Evolutionary conservation across 2,329 filamentous ascomycete genomes (phyloP).

Genomic region (Colletotrichum brevisporum): DNA sequence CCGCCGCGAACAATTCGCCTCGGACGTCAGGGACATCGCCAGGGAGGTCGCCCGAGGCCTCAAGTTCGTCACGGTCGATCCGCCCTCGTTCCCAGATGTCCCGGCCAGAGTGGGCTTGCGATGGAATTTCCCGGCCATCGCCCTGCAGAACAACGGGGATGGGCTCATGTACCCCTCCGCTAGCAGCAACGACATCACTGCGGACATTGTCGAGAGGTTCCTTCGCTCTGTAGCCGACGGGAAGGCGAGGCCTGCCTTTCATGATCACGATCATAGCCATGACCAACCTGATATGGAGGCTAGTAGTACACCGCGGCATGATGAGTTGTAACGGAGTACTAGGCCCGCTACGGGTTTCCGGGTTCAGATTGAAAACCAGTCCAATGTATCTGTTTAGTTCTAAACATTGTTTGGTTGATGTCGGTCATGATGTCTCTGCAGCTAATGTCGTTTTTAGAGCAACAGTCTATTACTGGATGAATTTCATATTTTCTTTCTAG

Average conservation of each 20-base stretch:
- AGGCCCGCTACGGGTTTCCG: not conserved
- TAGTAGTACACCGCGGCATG: not conserved
- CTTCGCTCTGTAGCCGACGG: not conserved
- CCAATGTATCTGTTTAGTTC: too few species aligned
- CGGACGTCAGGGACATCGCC: constrained; percentile 54
- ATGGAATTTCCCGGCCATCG: constrained; percentile 36
- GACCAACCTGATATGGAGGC: not conserved
- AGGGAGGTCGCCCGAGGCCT: constrained; percentile 62
- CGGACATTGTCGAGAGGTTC: constrained; percentile 27
- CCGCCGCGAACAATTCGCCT: constrained; percentile 53
- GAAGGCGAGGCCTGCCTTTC: not conserved
- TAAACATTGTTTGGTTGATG: too few species aligned
- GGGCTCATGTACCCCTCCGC: constrained; percentile 18
- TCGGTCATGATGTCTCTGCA: too few species aligned
- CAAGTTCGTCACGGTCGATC: constrained; percentile 62
- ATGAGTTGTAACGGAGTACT: constrained; percentile 6
- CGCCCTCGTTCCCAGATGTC: constrained; percentile 60
- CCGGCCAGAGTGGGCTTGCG: constrained; percentile 52
- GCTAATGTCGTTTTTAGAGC: too few species aligned
- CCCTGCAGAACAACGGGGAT: constrained; percentile 23
- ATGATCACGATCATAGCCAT: not conserved
- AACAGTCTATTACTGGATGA: too few species aligned
- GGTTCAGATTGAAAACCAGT: too few species aligned
- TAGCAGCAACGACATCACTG: constrained; percentile 15
- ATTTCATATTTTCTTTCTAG: too few species aligned